Conservation (phyloP, 2,329 filamentous ascomycete species). For the Myriosclerotinia scirpicola region DNA sequence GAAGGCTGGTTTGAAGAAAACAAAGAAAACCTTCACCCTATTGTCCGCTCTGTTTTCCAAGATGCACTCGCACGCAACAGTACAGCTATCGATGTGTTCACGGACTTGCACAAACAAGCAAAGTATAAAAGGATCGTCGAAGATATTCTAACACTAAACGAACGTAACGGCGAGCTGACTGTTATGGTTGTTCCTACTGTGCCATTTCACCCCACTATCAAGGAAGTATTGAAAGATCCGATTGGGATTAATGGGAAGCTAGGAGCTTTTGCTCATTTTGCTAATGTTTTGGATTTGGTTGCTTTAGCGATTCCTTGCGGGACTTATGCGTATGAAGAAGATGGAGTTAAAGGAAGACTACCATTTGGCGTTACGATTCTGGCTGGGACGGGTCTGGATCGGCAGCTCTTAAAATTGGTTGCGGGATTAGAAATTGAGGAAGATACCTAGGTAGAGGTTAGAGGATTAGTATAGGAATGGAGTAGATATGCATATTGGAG, state of each 20-base stretch:
- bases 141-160: slow-evolving; percentile 41
- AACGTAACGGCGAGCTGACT: slow-evolving; percentile 38
- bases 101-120: slow-evolving; percentile 49
- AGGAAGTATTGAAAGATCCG: slow-evolving; percentile 51
- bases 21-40: slow-evolving; percentile 51
- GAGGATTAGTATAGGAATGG: neutral
- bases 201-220: slow-evolving; percentile 49
- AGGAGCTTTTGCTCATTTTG: slow-evolving; percentile 54
- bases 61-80: slow-evolving; percentile 43
- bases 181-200: slow-evolving; percentile 53
- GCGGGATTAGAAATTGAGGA: slow-evolving; percentile 34
- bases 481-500: neutral
- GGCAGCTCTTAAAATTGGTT: slow-evolving; percentile 43
- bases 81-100: slow-evolving; percentile 50
- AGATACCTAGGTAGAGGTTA: neutral
- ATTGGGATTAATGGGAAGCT: slow-evolving; percentile 50
- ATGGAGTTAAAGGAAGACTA: slow-evolving; percentile 32
- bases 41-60: slow-evolving; percentile 49
- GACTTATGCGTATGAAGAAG: slow-evolving; percentile 30
- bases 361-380: slow-evolving; percentile 49
- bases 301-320: slow-evolving; percentile 42
- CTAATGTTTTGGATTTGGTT: slow-evolving; percentile 55
- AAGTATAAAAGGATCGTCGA: slow-evolving; percentile 46
- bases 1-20: slow-evolving; percentile 48
- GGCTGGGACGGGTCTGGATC: slow-evolving; percentile 45